Base-by-base conservation (phyloP, 2,329 filamentous ascomycete species). In the Fusarium sp. region DNA sequence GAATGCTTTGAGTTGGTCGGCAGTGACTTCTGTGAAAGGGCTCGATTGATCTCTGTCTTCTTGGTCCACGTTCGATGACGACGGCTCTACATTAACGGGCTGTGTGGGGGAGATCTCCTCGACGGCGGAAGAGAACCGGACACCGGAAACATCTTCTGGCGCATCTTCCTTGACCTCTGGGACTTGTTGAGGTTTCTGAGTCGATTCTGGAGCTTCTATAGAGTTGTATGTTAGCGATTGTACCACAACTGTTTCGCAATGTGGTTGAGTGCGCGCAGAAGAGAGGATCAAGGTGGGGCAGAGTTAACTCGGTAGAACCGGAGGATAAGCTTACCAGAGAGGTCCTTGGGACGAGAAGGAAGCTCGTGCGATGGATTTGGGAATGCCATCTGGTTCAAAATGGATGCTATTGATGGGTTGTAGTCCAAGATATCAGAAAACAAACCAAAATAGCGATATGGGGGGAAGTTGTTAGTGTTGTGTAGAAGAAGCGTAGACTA, bases 91-190 rank as follows among this genome's bases (percentile, higher is more conserved):
- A 57, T 75, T 72, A 53, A 78, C 76, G 8, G 88, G 87, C 62
- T 87, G 83, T 34, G 66, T 59, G 16, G 80, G 80, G 16, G 78
- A 75, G 73, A 93, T 93, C 79, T 93, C 90, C 76, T 93, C 85
- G 64, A 90, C 88, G 67, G 87, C 84, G 28, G 91, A 89, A 57
- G 90, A 89, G 79, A 94, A 94, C 62, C 91, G 90, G 57, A 94
- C 92, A 62, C 87, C 83, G 59, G 84, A 83, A 58, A 77, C 76
- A 62, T 72, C 71, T 27, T 68, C 63, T 13, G 53, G 47, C 12
- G 25, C 20, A 20, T 64, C 45, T n/a, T 71, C 57, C 21, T 66
- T 62, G 12, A 45, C 30, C 20, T 23, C 63, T 20, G 63, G 45
- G 11, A 54, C 27, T 41, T 61, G 66, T 58, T 63, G 49, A 46